phyloP scores from a whole-genome alignment of 768 basidiomycete genomes.

The Macrocybe gigantea region DNA sequence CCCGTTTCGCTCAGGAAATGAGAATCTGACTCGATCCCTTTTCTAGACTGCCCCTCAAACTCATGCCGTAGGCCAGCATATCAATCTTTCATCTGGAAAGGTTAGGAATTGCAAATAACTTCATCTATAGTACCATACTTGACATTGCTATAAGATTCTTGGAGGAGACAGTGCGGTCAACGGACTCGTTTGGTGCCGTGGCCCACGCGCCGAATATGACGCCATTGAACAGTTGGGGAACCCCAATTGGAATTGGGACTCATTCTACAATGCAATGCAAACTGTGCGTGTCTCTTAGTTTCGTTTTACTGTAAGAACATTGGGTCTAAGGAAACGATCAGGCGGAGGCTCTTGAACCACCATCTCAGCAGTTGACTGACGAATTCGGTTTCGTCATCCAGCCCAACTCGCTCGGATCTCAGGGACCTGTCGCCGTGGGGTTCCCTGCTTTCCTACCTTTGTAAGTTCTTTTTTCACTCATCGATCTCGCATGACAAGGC shows the following conservation, averaged over 20 bases:
- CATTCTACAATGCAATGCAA: conserved; percentile 25
- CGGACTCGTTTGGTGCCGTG: conserved; percentile 28
- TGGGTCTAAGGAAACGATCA: conserved; percentile 1
- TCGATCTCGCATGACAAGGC: background rate
- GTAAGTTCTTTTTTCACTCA: conserved; percentile 9
- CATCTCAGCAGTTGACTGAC: conserved; percentile 12
- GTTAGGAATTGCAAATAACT: conserved; percentile 4
- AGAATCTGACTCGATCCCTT: background rate
- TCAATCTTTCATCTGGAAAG: conserved; percentile 24
- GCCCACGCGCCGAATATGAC: conserved; percentile 23
- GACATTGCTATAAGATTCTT: conserved; percentile 17
- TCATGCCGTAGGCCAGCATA: conserved; percentile 14
- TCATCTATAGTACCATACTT: background rate
- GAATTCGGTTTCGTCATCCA: conserved; percentile 18
- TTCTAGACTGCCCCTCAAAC: conserved; percentile 17
- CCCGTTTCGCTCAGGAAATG: background rate
- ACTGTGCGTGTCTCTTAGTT: conserved; percentile 11
- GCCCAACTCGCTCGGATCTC: conserved; percentile 15
- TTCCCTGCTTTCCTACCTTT: conserved; percentile 23
- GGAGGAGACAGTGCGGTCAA: conserved; percentile 31
- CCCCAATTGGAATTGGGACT: conserved; percentile 31
- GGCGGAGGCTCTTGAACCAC: conserved; percentile 21
- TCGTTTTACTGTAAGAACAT: background rate
- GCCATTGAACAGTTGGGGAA: conserved; percentile 19
- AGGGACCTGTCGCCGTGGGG: conserved; percentile 22